Base-by-base conservation (phyloP, 2,329 filamentous ascomycete genomes). In the Aspergillus sp. region DNA sequence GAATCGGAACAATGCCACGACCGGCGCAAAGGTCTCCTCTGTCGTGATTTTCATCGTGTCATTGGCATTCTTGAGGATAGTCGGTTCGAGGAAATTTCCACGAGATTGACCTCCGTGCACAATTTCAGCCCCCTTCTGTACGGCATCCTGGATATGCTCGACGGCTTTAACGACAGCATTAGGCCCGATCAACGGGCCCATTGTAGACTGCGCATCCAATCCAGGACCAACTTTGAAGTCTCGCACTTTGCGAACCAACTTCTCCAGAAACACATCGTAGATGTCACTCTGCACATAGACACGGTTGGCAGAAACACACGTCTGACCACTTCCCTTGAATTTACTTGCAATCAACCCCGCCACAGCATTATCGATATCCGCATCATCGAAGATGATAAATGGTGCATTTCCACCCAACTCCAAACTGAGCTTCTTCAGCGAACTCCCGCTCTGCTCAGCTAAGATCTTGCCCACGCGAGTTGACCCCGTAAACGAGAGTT, bases 401-500 rank as follows among this genome's bases (percentile, higher is more conserved):
- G 68, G 63, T 26, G 57, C 61, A 49, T 72, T 72, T 6, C 69
- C 69, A n/a, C 69, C 69, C 6, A 72, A 61, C 48, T 74, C 71
- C 27, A 74, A 54, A 6, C 64, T 67, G 7, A 71, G 53, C 37
- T 70, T 69, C 53, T 73, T 74, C 26, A 74, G 44, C 6, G 50
- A 61, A 6, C 53, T 45, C 6, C 58, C 58, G 43, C 59, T 67
- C 45, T 67, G 62, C 5, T 49, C 46, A 10, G 59, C 59, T 10
- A 68, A 48, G 1, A 69, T 48, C 43, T 64, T 64, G 5, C 62
- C 62, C 6, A 65, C 58, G 5, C 60, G 50, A 4, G 61, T 65
- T 27, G 59, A 64, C 19, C 62, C 62, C 6, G 61, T 65, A 42
- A 65, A 65, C 4, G 62, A 64, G 28, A 65, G 58, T 41, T 64